Conservation (phyloP, 306 rosid species). For the Quercus dentata region DNA sequence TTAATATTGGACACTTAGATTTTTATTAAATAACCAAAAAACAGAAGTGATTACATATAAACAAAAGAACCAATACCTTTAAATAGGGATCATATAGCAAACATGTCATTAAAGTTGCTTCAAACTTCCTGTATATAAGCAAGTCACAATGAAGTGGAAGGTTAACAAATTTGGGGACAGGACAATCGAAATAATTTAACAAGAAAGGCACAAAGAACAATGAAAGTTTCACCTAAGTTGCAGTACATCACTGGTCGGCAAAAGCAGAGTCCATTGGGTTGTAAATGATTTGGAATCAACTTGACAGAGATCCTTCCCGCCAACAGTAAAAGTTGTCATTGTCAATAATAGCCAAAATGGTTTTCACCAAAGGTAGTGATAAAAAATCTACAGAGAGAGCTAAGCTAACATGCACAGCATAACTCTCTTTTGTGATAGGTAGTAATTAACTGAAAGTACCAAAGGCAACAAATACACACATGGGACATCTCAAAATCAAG, state of each 20-base stretch:
- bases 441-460: neutral
- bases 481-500: neutral
- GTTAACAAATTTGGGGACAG: neutral
- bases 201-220: slow-evolving; percentile 1
- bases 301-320: slow-evolving; percentile 83
- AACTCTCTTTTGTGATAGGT: slow-evolving; percentile 1
- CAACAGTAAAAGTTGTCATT: slow-evolving; percentile 1
- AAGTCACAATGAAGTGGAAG: slow-evolving; percentile 5
- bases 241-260: slow-evolving; percentile 81
- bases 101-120: slow-evolving; percentile 84
- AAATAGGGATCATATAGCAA: slow-evolving; percentile 82
- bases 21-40: neutral
- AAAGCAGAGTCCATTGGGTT: slow-evolving; percentile 80
- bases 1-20: neutral
- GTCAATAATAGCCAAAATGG: slow-evolving; percentile 9
- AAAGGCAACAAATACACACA: neutral
- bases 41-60: slow-evolving; percentile 11
- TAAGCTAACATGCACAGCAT: neutral
- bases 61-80: slow-evolving; percentile 54
- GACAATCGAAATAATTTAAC: neutral
- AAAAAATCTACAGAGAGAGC: neutral
- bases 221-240: slow-evolving; percentile 60
- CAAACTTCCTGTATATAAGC: slow-evolving; percentile 64
- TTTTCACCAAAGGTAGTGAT: neutral
- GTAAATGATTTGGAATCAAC: slow-evolving; percentile 84